Percentiles rank a stretch among this genome's conserved stretches.
Conservation (phyloP, 192 early-diverging fungal species). For the Coemansia sp. region DNA sequence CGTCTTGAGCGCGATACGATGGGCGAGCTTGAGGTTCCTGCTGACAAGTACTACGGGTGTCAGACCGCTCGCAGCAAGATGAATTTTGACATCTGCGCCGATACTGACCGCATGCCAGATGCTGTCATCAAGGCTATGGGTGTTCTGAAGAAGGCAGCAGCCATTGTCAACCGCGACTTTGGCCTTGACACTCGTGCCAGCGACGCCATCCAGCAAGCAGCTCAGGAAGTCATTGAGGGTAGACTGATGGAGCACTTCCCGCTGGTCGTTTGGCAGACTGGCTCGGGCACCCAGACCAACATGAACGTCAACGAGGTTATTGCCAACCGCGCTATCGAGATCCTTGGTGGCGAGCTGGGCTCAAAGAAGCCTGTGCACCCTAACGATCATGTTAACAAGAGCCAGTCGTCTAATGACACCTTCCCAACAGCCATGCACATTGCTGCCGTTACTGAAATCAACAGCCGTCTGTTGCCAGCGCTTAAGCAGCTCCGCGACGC, state of each 20-base stretch:
- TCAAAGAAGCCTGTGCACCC: conserved; percentile 96
- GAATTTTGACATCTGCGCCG: conserved; percentile 98
- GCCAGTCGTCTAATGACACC: conserved; percentile 97
- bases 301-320: conserved; percentile 99
- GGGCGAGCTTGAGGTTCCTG: conserved; percentile 94
- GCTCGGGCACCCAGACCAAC: conserved; percentile 97
- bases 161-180: conserved; percentile 90
- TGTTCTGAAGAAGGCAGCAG: conserved; percentile 92
- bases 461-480: conserved; percentile 81
- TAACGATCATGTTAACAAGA: conserved; percentile 99
- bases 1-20: no score
- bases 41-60: conserved; percentile 95
- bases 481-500: conserved; percentile 77
- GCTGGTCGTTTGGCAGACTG: conserved; percentile 98
- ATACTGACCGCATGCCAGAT: conserved; percentile 90
- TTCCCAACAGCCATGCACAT: conserved; percentile 99
- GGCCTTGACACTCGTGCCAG: conserved; percentile 80
- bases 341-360: conserved; percentile 87
- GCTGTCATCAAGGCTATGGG: conserved; percentile 95
- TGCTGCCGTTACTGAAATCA: conserved; percentile 85
- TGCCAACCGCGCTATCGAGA: conserved; percentile 97
- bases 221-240: conserved; percentile 91
- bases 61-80: conserved; percentile 94
- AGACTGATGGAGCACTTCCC: conserved; percentile 96
- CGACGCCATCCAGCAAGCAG: conserved; percentile 83